phyloP scores from a whole-genome alignment of 768 basidiomycete species.

The Boletus edulis region DNA sequence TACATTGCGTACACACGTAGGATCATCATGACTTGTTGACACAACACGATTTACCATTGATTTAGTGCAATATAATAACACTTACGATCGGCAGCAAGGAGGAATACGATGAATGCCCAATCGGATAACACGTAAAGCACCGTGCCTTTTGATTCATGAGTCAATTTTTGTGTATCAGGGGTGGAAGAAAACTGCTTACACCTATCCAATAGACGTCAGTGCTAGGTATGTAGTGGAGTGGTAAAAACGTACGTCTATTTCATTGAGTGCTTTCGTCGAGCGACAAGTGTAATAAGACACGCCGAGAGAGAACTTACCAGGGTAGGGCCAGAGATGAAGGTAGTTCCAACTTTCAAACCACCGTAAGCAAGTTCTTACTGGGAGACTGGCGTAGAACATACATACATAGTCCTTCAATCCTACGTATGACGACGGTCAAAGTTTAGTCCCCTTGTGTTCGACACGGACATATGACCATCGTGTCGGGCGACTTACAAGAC shows the following conservation, averaged over 20 bases:
- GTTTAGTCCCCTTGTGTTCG: neutral
- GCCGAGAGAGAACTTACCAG: neutral
- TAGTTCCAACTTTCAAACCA: slow-evolving; percentile 9
- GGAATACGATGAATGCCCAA: slow-evolving; percentile 10
- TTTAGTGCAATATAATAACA: neutral
- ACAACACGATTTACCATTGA: neutral
- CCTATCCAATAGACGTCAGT: slow-evolving; percentile 3
- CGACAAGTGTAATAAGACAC: neutral
- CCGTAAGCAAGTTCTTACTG: neutral
- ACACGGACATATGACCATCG: neutral
- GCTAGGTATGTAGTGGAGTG: too few species aligned
- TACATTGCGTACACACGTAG: slow-evolving; percentile 27
- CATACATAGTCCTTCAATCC: slow-evolving; percentile 10
- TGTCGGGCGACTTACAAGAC: slow-evolving; percentile 9
- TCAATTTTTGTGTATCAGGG: neutral
- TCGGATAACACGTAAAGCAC: neutral
- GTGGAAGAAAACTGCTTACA: slow-evolving; percentile 5
- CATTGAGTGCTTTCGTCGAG: neutral
- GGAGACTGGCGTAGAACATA: neutral
- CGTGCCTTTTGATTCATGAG: slow-evolving; percentile 6
- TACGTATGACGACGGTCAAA: neutral
- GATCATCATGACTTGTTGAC: slow-evolving; percentile 21
- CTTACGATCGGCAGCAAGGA: slow-evolving; percentile 20
- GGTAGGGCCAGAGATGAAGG: slow-evolving; percentile 19
- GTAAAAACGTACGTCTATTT: slow-evolving; percentile 15